Base-by-base conservation (phyloP, 148 eudicot species). In the Rhododendron williamsianum region DNA sequence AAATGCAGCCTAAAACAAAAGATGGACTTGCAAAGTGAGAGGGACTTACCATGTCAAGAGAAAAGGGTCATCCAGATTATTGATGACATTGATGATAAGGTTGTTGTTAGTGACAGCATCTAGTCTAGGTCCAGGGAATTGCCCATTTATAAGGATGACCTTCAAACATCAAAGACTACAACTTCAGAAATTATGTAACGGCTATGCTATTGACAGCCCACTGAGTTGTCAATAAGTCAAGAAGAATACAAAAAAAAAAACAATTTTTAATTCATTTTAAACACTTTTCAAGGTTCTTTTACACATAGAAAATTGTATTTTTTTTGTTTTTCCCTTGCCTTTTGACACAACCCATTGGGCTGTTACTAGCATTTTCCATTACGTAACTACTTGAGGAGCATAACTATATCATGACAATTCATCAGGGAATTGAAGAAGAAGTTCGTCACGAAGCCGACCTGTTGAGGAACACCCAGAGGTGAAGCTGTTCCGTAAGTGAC, bases 131-230 rank as follows among this genome's bases (percentile, higher is more conserved):
- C 98, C 98, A 71, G 98, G 98, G 85, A 96, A 94, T 65, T 96
- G 96, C 11, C 95, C 96, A 89, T 96, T 96, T 83, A 96, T 94
- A 35, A 95, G 91, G 58, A 95, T 94, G 23, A 93, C 96, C 98
- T 95, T 76, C 76, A 89, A 85, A 69, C 58, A 83, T 73, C 45
- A 82, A 63, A 67, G 84, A 85, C 81, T 8, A 74, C 9, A 84
- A 23, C 1, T n/a, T 54, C 56, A 84, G 56, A 77, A 76, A 30
- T 21, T 33, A 23, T 23, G 71, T 2, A n/a, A 41, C 11, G 1
- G 56, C 19, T 15, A 52, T 52, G 56, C 4, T 52, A 52, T 13
- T 52, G 56, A 12, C 16, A 52, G 19, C 56, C 16, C 4, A 13
- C 18, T 52, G 4, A 15, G 4, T 52, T 52, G 19, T 13, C 18